Conservation (phyloP, 2,329 filamentous ascomycete genomes). For the Beauveria sp. region DNA sequence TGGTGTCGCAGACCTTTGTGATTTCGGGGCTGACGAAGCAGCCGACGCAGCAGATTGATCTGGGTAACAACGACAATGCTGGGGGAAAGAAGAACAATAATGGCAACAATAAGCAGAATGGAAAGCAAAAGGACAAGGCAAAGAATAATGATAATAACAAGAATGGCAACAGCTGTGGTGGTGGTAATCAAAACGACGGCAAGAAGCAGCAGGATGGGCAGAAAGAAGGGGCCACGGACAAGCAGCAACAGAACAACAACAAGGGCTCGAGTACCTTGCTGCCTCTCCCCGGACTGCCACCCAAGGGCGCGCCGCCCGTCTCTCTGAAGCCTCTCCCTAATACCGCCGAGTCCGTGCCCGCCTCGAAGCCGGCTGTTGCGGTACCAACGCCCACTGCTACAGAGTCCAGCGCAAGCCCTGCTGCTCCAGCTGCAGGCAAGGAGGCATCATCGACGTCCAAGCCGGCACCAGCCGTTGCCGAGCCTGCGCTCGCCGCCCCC, state of each 20-base stretch:
- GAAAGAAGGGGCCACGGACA: neutral
- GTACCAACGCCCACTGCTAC: neutral
- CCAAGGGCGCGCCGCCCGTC: neutral
- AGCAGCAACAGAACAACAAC: neutral
- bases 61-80: neutral
- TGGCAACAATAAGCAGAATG: slow-evolving; percentile 1
- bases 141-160: neutral
- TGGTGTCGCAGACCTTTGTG: slow-evolving; percentile 14
- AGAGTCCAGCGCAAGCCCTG: neutral
- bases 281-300: slow-evolving; percentile 5
- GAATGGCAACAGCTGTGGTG: neutral
- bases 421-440: neutral
- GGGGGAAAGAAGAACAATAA: slow-evolving; percentile 9
- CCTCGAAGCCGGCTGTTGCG: neutral
- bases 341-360: neutral
- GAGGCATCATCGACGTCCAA: neutral
- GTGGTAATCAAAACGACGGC: neutral
- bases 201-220: slow-evolving; percentile 1
- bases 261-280: neutral
- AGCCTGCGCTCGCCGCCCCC: neutral
- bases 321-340: slow-evolving; percentile 9
- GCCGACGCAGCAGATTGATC: slow-evolving; percentile 2
- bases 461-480: neutral
- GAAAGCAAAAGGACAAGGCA: neutral
- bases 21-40: slow-evolving; percentile 9